Base-by-base conservation (phyloP, 2,329 filamentous ascomycete genomes). In the Chrysoporthe austroafricana region DNA sequence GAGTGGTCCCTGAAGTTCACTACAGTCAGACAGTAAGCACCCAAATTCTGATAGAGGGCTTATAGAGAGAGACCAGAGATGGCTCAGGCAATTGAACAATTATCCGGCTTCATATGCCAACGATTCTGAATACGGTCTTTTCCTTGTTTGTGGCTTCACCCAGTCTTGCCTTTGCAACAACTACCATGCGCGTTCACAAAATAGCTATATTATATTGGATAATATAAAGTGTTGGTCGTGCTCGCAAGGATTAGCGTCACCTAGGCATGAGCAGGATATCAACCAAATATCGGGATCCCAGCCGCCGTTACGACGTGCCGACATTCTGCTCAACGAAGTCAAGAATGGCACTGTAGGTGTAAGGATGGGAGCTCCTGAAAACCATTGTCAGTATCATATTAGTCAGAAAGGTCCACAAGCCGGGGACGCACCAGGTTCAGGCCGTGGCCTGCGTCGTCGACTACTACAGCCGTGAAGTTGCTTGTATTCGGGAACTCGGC, bases 381-480 rank as follows among this genome's bases (percentile, higher is more conserved):
- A 52, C 11, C 42, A 48, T 58, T 50, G 32, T 36, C 34, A 16
- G 39, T 8, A n/a, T 16, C n/a, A 26, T 21, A 6, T 18, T 9
- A 54, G 4, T 16, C 9, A n/a, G 58, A 18, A 43, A 34, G 21
- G 42, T 39, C 3, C 18, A 39, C 16, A 26, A 39, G 18, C 9
- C 11, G 36, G 34, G 16, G 36, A 52, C 69, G 69, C 39, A 75
- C 79, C n/a, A 84, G 73, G 72, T 85, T 88, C 26, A 89, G 72
- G 0, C 79, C 84, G 62, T 87, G 84, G 0, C 84, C 79, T 44
- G 85, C 83, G 3, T 80, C 78, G 0, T 83, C 81, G 1, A 90
- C 83, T 21, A 90, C 80, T 57, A 83, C 83, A 0, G 85, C 78
- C 67, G 85, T 79, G 72, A 90, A 88, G 0, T 76, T 75, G 0